Evolutionary conservation across 768 basidiomycete species (phyloP), one percentile per base, ranked within the genome.

Genomic region (Rhodosporidiobolus odoratus): DNA sequence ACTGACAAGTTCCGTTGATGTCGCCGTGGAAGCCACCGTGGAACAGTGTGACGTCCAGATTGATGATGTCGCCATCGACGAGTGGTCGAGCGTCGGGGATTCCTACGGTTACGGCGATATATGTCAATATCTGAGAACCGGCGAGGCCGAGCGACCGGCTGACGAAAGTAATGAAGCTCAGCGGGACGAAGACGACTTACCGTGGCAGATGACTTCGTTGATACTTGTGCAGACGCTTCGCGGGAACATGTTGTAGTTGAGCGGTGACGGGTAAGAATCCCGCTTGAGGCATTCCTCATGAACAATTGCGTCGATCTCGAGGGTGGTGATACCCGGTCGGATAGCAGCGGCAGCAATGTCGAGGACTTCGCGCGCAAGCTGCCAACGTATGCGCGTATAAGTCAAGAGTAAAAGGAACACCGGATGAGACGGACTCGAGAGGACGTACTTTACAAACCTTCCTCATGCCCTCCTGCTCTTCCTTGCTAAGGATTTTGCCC

Each of bases 21-120:
- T 99, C 96, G 27, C 86, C 88, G 80, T 99, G 96, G 81, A 86
- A 91, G 34, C 92, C 92, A 50, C 90, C 84, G 76, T 89, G 85
- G 80, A 87, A 95, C 16, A 92, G 79, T 3, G 89, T 84, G 45
- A 95, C 84, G 77, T 95, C 92, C 62, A 99, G 86, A 80, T 99
- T 99, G 79, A 98, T 83, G 74, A 98, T 98, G 81, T 99, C 96
- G 25, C 96, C 96, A 74, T 97, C 91, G 76, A 84, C 84, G 73
- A 93, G 80, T 76, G 86, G 88, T 71, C 90, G 82, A 0, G 69
- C 61, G 58, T 78, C 77, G 32, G 77, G 77, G 41, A 78, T 76
- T 7, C 76, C 74, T 75, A 38, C 16, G 16, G 4, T 3, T 25
- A 6, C 7, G 12, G 2, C 7, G 21, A 19, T 43, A n/a, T n/a